Evolutionary conservation across 495 filamentous ascomycete genomes (phyloP), one percentile per base, ranked within the genome.

Genomic region (Podospora pseudoanserina): DNA sequence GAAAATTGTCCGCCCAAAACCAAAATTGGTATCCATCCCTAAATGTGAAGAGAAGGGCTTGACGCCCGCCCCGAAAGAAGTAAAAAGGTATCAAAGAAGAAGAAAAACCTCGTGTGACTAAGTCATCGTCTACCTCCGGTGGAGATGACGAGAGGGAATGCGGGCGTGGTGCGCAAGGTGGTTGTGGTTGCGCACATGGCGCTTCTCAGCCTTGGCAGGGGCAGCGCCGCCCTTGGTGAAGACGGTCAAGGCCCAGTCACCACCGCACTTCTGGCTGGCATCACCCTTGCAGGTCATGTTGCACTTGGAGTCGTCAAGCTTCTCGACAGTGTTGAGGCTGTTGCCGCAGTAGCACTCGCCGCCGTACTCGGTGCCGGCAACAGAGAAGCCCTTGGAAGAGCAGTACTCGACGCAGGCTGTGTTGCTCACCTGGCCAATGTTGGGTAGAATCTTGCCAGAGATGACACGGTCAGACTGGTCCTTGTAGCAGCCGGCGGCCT

Each of bases 301-400:
- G 77, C 84, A 86, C 61, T 68, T 65, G 4, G 61, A 71, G 5
- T 83, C 83, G 57, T 76, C 80, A n/a, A 83, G 63, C 67, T 78
- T 73, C 68, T 76, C 74, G 32, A 74, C 75, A 39, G 71, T 73
- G 13, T 68, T 74, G 34, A 86, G 71, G 20, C 67, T 67, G 70
- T 87, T 86, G 44, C 86, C 88, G 74, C 89, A 91, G 75, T 85
- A 89, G 78, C 89, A 91, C 73, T 89, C 83, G 59, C 82, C 83
- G 65, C 82, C 86, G 66, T 89, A 90, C 76, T 92, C 87, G 20
- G 88, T 83, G 55, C 90, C 90, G 62, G 85, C 85, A 73, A 85
- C 84, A 69, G 63, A 75, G 72, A 77, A 88, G 66, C 84, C 83
- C 68, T 73, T 76, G 65, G 68, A 70, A 23, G 79, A 75, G 78